Conservation (phyloP, 176 grass and related monocot genomes). For the Rhipidocladum racemiflorum region DNA sequence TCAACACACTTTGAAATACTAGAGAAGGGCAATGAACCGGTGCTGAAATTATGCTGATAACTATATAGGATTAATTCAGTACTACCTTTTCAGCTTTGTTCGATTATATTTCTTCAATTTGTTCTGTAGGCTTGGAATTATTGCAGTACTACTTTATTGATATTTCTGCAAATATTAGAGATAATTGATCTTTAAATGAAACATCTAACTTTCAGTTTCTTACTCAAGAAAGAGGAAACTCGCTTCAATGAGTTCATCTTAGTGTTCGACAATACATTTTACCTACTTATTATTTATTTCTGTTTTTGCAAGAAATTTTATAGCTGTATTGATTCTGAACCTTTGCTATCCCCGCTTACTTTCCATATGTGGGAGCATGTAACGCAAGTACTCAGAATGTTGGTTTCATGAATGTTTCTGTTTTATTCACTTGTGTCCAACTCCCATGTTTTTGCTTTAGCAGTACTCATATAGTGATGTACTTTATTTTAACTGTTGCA, state of each 20-base stretch:
- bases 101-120: not conserved
- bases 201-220: not conserved
- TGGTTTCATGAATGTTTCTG: not conserved
- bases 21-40: constrained; percentile 5
- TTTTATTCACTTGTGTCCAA: not conserved
- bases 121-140: not conserved
- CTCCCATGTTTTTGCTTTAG: constrained; percentile 26
- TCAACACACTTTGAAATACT: not conserved
- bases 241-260: constrained; percentile 18
- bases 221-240: not conserved
- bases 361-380: not conserved
- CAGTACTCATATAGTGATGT: constrained; percentile 4
- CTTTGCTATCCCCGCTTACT: not conserved
- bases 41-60: not conserved
- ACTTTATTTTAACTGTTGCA: constrained; percentile 34
- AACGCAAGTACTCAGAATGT: not conserved
- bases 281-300: constrained; percentile 8
- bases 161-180: constrained; percentile 18
- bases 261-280: not conserved
- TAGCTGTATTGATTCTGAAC: constrained; percentile 17
- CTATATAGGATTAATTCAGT: not conserved
- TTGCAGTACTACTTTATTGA: not conserved
- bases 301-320: not conserved
- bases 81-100: not conserved
- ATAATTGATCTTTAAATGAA: not conserved